phyloP scores from a whole-genome alignment of 345 rosid genomes.

The Luvunga scandens region DNA sequence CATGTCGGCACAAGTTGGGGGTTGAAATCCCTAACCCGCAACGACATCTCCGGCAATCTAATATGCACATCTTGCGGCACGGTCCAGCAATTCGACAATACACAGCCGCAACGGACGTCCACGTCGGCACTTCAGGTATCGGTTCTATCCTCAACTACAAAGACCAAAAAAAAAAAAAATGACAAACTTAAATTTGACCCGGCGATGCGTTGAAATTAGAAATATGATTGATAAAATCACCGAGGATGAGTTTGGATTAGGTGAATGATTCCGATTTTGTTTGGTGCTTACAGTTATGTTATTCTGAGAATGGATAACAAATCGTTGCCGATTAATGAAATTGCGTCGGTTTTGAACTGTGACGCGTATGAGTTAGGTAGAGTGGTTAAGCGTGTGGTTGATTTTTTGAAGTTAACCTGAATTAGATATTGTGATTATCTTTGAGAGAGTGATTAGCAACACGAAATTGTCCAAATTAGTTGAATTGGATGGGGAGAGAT shows the following conservation, averaged over 20 bases:
- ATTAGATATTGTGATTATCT: constrained; percentile 48
- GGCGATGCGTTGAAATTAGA: too few species aligned
- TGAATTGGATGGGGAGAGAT: constrained; percentile 34
- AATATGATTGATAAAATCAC: too few species aligned
- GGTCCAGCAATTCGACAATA: constrained; percentile 38
- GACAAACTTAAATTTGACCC: too few species aligned
- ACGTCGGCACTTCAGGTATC: constrained; percentile 51
- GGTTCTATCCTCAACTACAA: constrained; percentile 48
- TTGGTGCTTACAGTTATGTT: too few species aligned
- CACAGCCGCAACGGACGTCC: constrained; percentile 39
- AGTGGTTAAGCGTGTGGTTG: constrained; percentile 39
- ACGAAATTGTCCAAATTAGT: constrained; percentile 25
- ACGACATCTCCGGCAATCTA: constrained; percentile 37
- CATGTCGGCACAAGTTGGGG: constrained; percentile 49
- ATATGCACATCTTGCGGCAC: constrained; percentile 48
- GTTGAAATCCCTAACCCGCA: constrained; percentile 34
- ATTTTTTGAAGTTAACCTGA: constrained; percentile 48
- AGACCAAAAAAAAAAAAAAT: too few species aligned
- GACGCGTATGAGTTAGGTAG: constrained; percentile 60
- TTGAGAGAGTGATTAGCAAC: constrained; percentile 36
- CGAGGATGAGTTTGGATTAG: too few species aligned
- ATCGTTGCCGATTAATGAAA: too few species aligned
- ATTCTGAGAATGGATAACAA: too few species aligned
- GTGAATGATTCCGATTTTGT: too few species aligned
- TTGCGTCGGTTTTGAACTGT: constrained; percentile 39